Percentiles rank a stretch among this genome's conserved stretches.
Evolutionary conservation across 306 rosid species (phyloP).

Genomic region (Medicago arabica): DNA sequence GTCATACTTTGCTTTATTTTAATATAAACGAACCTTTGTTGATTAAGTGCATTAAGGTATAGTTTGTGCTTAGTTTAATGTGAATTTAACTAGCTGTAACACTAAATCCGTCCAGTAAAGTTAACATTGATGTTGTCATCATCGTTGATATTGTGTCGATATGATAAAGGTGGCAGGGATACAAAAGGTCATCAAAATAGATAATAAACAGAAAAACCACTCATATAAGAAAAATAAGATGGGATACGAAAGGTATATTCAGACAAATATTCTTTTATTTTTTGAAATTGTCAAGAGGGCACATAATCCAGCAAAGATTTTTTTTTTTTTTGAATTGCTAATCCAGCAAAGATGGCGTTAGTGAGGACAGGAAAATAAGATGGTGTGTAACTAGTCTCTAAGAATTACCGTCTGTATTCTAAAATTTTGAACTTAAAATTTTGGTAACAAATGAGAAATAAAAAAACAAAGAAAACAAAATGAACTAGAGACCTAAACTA

Average conservation of each 20-base stretch:
- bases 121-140: constrained; percentile 42
- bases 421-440: no score
- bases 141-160: constrained; percentile 40
- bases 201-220: background rate
- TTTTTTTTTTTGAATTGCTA: no score
- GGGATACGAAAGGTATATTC: background rate
- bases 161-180: constrained; percentile 45
- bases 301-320: constrained; percentile 17
- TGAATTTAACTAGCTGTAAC: constrained; percentile 34
- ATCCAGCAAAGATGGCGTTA: constrained; percentile 13
- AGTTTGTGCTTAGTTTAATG: background rate
- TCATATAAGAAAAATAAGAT: background rate
- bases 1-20: background rate
- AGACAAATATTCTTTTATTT: constrained; percentile 1
- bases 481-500: no score
- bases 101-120: constrained; percentile 14
- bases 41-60: constrained; percentile 12
- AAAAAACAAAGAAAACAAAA: no score
- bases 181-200: constrained; percentile 24
- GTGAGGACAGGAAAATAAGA: background rate
- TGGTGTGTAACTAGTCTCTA: no score
- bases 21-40: background rate
- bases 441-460: no score
- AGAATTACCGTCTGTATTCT: no score
- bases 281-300: constrained; percentile 22